Base-by-base conservation (phyloP, 129 eudicot genomes). In the Flaveria trinervia region DNA sequence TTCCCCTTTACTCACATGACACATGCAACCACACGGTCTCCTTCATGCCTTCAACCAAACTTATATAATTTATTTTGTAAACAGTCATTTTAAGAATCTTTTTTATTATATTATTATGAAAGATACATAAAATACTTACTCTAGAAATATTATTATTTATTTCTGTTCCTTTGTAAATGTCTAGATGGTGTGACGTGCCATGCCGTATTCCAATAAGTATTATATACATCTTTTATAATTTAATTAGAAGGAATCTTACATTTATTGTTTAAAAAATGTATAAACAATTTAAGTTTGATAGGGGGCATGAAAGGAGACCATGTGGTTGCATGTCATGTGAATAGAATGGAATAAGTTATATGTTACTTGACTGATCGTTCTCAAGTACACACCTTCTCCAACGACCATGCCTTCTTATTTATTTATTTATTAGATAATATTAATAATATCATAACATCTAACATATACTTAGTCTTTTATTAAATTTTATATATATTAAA, bases 151-250 rank as follows among this genome's bases (percentile, higher is more conserved):
- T n/a, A n/a, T n/a, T n/a, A n/a, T n/a, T n/a, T n/a, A n/a, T n/a
- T n/a, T n/a, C n/a, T n/a, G n/a, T n/a, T n/a, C n/a, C n/a, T n/a
- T n/a, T n/a, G n/a, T n/a, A 33, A 33, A 59, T 68, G 23, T 73
- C 78, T 73, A 73, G 78, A 73, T 43, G 55, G 68, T 12, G 77
- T 57, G 68, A 71, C 64, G 49, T 71, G 75, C 77, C 65, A n/a
- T 54, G 36, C 36, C 3, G 65, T 12, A n/a, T n/a, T n/a, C n/a
- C n/a, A n/a, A n/a, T n/a, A n/a, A n/a, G n/a, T n/a, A n/a, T n/a
- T n/a, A n/a, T n/a, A n/a, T n/a, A n/a, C n/a, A n/a, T n/a, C n/a
- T n/a, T n/a, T n/a, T n/a, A n/a, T n/a, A n/a, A n/a, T n/a, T n/a
- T n/a, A n/a, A n/a, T n/a, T n/a, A n/a, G n/a, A n/a, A n/a, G n/a